Base-by-base conservation (phyloP, 176 grass and related monocot genomes). In the Dactylis glomerata region DNA sequence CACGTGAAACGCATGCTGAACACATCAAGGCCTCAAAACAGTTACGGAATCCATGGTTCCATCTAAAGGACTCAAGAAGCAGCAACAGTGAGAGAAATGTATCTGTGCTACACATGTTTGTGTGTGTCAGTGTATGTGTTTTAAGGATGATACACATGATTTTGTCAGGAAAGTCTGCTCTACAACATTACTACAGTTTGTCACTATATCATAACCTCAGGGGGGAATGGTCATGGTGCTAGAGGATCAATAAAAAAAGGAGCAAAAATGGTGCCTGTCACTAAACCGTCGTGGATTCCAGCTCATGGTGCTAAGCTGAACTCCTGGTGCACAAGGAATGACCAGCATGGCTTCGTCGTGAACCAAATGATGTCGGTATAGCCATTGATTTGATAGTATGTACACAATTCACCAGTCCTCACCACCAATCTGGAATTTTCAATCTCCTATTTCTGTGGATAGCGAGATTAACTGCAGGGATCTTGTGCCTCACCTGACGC, bases 391-490 rank as follows among this genome's bases (percentile, higher is more conserved):
- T 12, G 51, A 55, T 46, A 33, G 66, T 59, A 80, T 86, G 41
- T 73, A 85, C 58, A 88, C 16, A 7, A 84, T 67, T 69, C 68
- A 75, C 65, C 27, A 34, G 36, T 90, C 80, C 74, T 86, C 86
- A 59, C 96, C 91, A 96, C 96, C 93, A 94, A 50, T 96, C 93
- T 28, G 96, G 88, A 77, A 94, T 87, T 84, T 94, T 96, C 31
- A 96, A 66, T 83, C 96, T 89, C 67, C 89, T 94, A 81, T 79
- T 96, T 67, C 93, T 87, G 81, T 96, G 91, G 17, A 96, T 80
- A 19, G 89, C 86, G 41, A 96, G 83, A 47, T 92, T 96, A 72
- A 82, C 93, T 54, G 82, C 89, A 10, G 96, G 96, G 41, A 99
- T 80, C 33, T 96, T 99, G 78, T 45, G 62, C 75, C 82, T 83